Conservation (phyloP, 1,139 yeast species). For the Tardiomyces depauwii region DNA sequence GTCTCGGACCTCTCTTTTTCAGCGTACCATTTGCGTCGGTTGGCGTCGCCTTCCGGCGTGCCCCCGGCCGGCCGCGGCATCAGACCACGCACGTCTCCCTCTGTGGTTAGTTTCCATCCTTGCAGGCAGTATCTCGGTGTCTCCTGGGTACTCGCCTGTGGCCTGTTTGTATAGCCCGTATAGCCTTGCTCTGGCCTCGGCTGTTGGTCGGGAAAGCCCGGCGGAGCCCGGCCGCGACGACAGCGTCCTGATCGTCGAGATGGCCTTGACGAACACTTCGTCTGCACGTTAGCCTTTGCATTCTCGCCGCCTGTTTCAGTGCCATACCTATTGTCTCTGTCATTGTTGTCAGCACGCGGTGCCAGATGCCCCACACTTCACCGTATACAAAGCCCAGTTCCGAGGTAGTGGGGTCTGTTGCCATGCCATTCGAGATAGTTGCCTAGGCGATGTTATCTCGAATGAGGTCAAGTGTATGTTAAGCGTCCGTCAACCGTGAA, state of each 20-base stretch:
- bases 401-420: too few relatives aligned
- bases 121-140: background rate
- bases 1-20: too few relatives aligned
- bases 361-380: too few relatives aligned
- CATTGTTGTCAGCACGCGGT: background rate
- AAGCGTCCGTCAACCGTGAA: too few relatives aligned
- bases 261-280: slow-evolving; percentile 72
- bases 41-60: slow-evolving; percentile 52
- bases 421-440: too few relatives aligned
- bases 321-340: background rate
- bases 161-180: slow-evolving; percentile 85
- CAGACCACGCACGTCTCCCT: slow-evolving; percentile 64
- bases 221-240: slow-evolving; percentile 59
- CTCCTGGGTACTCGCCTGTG: slow-evolving; percentile 26
- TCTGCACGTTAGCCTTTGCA: slow-evolving; percentile 33
- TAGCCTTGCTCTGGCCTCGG: slow-evolving; percentile 54
- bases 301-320: background rate
- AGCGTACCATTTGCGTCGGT: slow-evolving; percentile 52
- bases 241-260: slow-evolving; percentile 63
- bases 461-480: too few relatives aligned
- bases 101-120: slow-evolving; percentile 23
- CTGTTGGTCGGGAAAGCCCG: slow-evolving; percentile 72
- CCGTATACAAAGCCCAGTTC: too few relatives aligned
- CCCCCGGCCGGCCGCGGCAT: slow-evolving; percentile 56
- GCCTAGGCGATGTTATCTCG: too few relatives aligned